phyloP scores from a whole-genome alignment of 2,329 filamentous ascomycete species.

The Colletotrichum spaethianum region DNA sequence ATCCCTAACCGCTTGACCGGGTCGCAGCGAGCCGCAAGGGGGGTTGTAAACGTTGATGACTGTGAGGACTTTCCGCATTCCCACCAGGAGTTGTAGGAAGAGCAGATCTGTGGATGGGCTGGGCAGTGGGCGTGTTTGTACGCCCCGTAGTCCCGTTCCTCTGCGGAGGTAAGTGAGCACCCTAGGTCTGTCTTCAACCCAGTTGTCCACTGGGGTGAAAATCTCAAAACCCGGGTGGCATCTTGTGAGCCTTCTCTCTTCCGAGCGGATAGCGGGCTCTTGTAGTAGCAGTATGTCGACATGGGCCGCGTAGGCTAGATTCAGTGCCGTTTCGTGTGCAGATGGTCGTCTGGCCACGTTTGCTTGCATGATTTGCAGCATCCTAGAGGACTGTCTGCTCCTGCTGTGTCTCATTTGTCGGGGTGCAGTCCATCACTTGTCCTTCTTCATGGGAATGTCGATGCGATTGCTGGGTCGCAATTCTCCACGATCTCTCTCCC shows the following conservation, averaged over 20 bases:
- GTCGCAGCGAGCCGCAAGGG: not conserved
- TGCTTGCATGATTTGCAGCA: slow-evolving; percentile 23
- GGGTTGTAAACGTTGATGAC: slow-evolving; percentile 8
- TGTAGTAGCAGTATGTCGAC: slow-evolving; percentile 8
- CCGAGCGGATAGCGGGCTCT: slow-evolving; percentile 3
- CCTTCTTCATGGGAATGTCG: slow-evolving; percentile 3
- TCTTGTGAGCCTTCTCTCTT: slow-evolving; percentile 13
- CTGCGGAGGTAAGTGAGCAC: slow-evolving; percentile 15
- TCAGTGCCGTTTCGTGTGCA: slow-evolving; percentile 2
- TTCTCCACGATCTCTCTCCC: too few species aligned
- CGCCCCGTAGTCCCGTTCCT: not conserved
- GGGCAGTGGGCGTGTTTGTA: slow-evolving; percentile 3
- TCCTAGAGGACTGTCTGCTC: not conserved
- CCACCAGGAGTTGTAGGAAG: not conserved
- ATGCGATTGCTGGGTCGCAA: slow-evolving; percentile 7
- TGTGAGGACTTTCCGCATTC: not conserved
- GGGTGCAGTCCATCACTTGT: slow-evolving; percentile 7
- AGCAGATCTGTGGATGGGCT: slow-evolving; percentile 1
- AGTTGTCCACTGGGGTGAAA: slow-evolving; percentile 8
- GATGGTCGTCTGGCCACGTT: not conserved
- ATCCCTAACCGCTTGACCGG: not conserved
- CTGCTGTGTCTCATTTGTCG: not conserved
- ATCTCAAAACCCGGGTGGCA: not conserved
- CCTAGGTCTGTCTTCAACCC: not conserved
- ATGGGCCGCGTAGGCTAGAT: slow-evolving; percentile 4